A percentile compares a stretch with the other conserved stretches of the same genome.
These are phyloP conservation scores for Blastomyces emzantsi DNA, from an alignment of 2,329 filamentous ascomycete genomes.

Conservation along the genomic window DNA sequence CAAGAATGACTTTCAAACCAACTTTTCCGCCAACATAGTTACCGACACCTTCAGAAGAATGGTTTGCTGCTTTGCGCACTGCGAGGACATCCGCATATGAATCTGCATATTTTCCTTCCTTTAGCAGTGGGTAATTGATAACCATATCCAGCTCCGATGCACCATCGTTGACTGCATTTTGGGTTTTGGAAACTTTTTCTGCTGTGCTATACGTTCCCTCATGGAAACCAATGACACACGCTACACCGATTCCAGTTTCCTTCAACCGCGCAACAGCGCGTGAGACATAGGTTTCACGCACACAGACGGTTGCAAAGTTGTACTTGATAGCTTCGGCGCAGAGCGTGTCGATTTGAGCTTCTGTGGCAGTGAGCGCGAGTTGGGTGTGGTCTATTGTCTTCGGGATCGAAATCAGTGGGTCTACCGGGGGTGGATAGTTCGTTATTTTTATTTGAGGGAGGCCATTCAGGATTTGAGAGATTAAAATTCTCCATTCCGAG, in stretches of 20 bases:
- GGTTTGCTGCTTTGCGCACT: conserved; percentile 36
- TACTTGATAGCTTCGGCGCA: conserved; percentile 46
- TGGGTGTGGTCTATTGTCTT: conserved; percentile 38
- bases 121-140: conserved; percentile 45
- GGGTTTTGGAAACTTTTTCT: conserved; percentile 45
- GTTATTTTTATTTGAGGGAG: conserved; percentile 20
- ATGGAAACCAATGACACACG: conserved; percentile 52
- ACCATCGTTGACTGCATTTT: conserved; percentile 41
- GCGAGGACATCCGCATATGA: conserved; percentile 47
- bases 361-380: conserved; percentile 35
- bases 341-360: conserved; percentile 43
- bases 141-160: conserved; percentile 52
- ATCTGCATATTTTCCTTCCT: conserved; percentile 36
- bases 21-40: conserved; percentile 27
- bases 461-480: conserved; percentile 21
- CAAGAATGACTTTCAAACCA: conserved; percentile 50
- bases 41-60: conserved; percentile 30
- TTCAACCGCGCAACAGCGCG: conserved; percentile 42
- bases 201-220: conserved; percentile 47
- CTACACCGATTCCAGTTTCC: conserved; percentile 42
- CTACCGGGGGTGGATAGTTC: conserved; percentile 20
- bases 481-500: conserved; percentile 27
- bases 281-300: conserved; percentile 45
- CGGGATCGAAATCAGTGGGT: conserved; percentile 21
- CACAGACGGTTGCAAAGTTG: conserved; percentile 45